Evolutionary conservation across 2,329 filamentous ascomycete genomes (phyloP).

Genomic region (Penicillium sp.): DNA sequence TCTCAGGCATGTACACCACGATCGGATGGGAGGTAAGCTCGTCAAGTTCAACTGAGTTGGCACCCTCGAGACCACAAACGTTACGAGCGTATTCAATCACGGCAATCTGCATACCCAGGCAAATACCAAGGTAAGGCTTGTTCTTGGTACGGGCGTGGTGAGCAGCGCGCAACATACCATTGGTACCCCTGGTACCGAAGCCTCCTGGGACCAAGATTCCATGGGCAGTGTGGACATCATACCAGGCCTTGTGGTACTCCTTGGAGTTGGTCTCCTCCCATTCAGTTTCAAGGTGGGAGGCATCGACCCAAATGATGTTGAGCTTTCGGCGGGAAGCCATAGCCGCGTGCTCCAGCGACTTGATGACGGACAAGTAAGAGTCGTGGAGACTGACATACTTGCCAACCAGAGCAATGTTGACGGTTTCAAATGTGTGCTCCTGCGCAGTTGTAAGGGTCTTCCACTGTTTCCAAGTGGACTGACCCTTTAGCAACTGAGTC

Average conservation of each 20-base stretch:
- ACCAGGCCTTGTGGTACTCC: conserved; percentile 83
- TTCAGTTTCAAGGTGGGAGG: conserved; percentile 73
- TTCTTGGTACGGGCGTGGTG: conserved; percentile 80
- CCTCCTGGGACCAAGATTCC: conserved; percentile 63
- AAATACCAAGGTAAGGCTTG: conserved; percentile 82
- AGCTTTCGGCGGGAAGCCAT: conserved; percentile 16
- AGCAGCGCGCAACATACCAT: conserved; percentile 83
- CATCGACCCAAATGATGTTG: conserved; percentile 73
- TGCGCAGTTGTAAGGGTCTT: conserved; percentile 66
- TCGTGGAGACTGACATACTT: conserved; percentile 87
- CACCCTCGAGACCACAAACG: conserved; percentile 61
- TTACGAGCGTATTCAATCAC: conserved; percentile 84
- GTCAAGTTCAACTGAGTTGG: conserved; percentile 57
- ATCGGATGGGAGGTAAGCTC: conserved; percentile 62
- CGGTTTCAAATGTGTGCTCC: conserved; percentile 63
- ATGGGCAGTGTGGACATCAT: conserved; percentile 66
- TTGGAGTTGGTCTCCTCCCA: conserved; percentile 68
- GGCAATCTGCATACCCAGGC: conserved; percentile 87
- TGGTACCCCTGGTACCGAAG: conserved; percentile 76
- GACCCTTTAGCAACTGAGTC: conserved; percentile 59
- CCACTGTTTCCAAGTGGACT: conserved; percentile 75
- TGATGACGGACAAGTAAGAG: conserved; percentile 78
- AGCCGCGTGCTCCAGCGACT: conserved; percentile 52
- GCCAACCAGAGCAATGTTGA: conserved; percentile 85
- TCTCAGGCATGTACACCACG: conserved; percentile 90